These are phyloP conservation scores for Amyloporia xantha DNA, from an alignment of 768 basidiomycete genomes.

Conservation along the genomic window DNA sequence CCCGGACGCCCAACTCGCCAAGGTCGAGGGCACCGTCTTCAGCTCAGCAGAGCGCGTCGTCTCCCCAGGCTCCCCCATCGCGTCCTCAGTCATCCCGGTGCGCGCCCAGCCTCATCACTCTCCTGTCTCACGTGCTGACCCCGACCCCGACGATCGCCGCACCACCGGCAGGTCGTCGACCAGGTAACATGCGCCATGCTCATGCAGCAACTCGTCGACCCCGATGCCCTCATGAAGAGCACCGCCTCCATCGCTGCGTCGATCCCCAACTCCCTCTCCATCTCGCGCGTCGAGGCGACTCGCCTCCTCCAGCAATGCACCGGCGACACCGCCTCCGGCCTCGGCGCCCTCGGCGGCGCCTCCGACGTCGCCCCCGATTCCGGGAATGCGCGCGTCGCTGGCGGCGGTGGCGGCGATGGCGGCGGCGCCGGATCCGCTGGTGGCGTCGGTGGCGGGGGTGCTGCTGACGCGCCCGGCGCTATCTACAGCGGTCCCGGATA, in stretches of 20 bases:
- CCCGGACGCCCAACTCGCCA: neutral
- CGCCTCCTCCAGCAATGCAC: neutral
- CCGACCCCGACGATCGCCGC: neutral
- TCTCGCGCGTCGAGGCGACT: neutral
- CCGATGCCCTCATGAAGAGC: neutral
- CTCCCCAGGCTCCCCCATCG: too few relatives aligned
- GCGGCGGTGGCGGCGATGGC: neutral
- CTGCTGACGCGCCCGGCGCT: neutral
- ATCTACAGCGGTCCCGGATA: neutral
- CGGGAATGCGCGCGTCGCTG: neutral
- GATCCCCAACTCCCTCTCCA: neutral
- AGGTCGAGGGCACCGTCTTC: neutral
- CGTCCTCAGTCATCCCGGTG: too few relatives aligned
- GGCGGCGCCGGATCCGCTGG: neutral
- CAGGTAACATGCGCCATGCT: conserved; percentile 4
- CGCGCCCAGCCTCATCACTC: too few relatives aligned
- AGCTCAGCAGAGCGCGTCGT: too few relatives aligned
- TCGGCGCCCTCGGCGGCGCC: neutral
- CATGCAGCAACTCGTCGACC: neutral
- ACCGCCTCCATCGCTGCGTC: conserved; percentile 2
- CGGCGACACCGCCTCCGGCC: neutral
- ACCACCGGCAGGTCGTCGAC: neutral
- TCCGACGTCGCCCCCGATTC: neutral
- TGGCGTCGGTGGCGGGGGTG: neutral
- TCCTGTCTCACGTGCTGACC: too few relatives aligned